Evolutionary conservation across 2,329 filamentous ascomycete species (phyloP), one percentile per base, ranked within the genome.

Genomic region (Cladorrhinum sp.): DNA sequence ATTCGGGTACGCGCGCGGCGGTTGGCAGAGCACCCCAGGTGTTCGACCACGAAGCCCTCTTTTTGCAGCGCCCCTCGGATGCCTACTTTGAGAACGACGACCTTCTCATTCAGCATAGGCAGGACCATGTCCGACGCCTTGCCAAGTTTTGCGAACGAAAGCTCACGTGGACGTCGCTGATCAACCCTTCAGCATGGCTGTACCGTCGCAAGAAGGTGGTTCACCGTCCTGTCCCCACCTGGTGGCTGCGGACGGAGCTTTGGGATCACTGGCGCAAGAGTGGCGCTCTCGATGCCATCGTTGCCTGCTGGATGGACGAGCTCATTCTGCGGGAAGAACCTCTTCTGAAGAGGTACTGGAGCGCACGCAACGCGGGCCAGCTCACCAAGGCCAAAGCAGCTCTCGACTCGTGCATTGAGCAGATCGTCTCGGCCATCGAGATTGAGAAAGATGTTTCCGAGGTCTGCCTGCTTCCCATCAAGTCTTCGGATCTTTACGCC

Each of bases 261-360:
- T 82, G 80, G 80, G 78, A 78, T 61, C 72, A 74, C 14, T 82
- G 80, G 80, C 77, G 80, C 55, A 75, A 77, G 21, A 73, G 74
- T 1, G 72, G 72, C 28, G 75, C 75, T 30, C 72, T 82, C 12
- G 80, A 82, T 55, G 80, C 77, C 14, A 75, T 81, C 6, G 77
- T 77, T 12, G 76, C 77, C 1, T 78, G 79, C 61, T 81, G 78
- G 75, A 74, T 81, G 69, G 80, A 82, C 62, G 80, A 82, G 69
- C 71, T 76, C 18, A 74, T 81, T 12, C 69, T 82, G 1, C 74
- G 80, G 12, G 70, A 75, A 62, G 79, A 82, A 61, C 74, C 73
- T 14, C 73, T 79, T 3, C 74, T 82, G 5, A 66, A 70, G 9
- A 71, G 71, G 8, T 82, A 82, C 68, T 82, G 79, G 79, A 70